phyloP scores from a whole-genome alignment of 768 basidiomycete species.

The Gautieria morchelliformis region DNA sequence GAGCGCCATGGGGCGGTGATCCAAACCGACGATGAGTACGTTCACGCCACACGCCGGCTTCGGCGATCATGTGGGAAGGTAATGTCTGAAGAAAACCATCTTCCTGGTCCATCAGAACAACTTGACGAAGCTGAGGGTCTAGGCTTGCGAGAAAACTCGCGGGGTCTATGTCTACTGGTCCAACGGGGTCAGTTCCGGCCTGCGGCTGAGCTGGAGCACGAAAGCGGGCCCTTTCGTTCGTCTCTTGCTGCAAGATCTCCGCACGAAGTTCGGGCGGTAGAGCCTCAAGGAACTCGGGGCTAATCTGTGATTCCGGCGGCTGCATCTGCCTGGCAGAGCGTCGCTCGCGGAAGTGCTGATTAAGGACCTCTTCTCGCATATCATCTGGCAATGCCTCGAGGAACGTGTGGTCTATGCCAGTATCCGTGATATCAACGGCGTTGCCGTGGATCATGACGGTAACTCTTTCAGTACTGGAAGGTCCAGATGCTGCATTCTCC shows the following conservation, averaged over 20 bases:
- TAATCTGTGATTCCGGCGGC: conserved; percentile 81
- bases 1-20: conserved; percentile 14
- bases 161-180: conserved; percentile 69
- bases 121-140: conserved; percentile 80
- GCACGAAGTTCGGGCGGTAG: conserved; percentile 93
- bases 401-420: conserved; percentile 97
- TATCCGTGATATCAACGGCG: conserved; percentile 94
- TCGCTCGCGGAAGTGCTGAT: conserved; percentile 92
- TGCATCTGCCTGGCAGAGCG: conserved; percentile 62
- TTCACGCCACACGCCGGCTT: conserved; percentile 67
- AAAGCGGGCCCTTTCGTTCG: conserved; percentile 54
- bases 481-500: conserved; percentile 19
- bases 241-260: conserved; percentile 94
- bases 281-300: conserved; percentile 90
- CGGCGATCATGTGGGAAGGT: conserved; percentile 79
- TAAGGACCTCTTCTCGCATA: conserved; percentile 96
- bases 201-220: conserved; percentile 33
- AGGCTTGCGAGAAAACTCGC: conserved; percentile 89
- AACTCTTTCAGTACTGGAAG: conserved; percentile 36
- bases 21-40: conserved; percentile 28
- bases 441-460: conserved; percentile 89
- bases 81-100: conserved; percentile 75
- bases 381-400: conserved; percentile 96
- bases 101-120: conserved; percentile 84
- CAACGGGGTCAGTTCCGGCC: conserved; percentile 22